Conservation (phyloP, 2,329 filamentous ascomycete species). For the Pyrenophora graminea region DNA sequence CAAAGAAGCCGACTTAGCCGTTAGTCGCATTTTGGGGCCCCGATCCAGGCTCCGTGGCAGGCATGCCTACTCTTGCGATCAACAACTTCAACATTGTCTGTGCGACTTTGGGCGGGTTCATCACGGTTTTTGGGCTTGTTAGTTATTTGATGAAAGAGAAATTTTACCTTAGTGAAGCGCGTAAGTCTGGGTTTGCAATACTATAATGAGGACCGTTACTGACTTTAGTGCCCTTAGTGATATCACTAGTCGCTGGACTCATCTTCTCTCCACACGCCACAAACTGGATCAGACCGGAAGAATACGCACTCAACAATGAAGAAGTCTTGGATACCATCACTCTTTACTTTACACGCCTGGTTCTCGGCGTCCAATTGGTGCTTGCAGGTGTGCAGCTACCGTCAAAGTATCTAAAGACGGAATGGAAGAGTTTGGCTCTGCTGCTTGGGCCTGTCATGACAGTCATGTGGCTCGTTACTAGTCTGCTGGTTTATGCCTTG, state of each 20-base stretch:
- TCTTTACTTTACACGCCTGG: constrained; percentile 81
- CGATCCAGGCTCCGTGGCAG: constrained; percentile 1
- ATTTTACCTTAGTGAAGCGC: constrained; percentile 87
- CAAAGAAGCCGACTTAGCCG: constrained; percentile 7
- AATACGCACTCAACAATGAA: constrained; percentile 67
- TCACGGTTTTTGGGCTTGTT: constrained; percentile 86
- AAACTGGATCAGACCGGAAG: constrained; percentile 72
- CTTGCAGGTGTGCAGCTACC: constrained; percentile 87
- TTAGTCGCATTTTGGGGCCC: background rate
- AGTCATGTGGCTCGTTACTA: constrained; percentile 84
- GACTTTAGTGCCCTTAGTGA: constrained; percentile 61
- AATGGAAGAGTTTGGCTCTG: constrained; percentile 76
- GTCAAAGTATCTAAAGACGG: constrained; percentile 74
- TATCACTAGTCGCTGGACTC: constrained; percentile 78
- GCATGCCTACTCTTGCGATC: constrained; percentile 65
- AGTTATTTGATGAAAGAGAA: constrained; percentile 89
- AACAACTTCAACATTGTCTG: constrained; percentile 85
- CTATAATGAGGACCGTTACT: background rate
- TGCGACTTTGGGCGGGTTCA: constrained; percentile 80
- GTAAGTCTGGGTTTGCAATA: constrained; percentile 56
- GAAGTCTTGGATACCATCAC: constrained; percentile 72
- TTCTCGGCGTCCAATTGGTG: constrained; percentile 87
- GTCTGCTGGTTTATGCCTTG: constrained; percentile 75
- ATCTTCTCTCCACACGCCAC: constrained; percentile 77
- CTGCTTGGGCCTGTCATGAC: constrained; percentile 85